Evolutionary conservation across 2,329 filamentous ascomycete genomes (phyloP), one percentile per base, ranked within the genome.

Genomic region (Sarocladium kiliense): DNA sequence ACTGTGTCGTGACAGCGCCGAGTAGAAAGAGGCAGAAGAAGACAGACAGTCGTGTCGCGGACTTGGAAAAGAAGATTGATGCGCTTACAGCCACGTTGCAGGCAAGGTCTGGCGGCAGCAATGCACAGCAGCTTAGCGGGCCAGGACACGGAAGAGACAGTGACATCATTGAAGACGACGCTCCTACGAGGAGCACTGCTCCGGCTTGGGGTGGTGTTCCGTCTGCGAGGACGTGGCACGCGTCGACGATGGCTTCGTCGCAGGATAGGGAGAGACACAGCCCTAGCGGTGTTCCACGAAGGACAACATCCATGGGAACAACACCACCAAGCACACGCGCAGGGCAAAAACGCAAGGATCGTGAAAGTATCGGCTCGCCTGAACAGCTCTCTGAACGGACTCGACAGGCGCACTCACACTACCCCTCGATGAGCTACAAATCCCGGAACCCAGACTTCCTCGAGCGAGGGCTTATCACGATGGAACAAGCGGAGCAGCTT

Each of bases 11-110:
- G 58, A 95, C 90, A 1, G 82, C 85, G 59, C 89, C 81, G 14
- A 82, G 77, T 27, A 69, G 90, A 39, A 96, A 95, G 72, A 80
- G 91, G 44, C 89, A 93, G 74, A 96, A 93, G 77, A 96, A 96
- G 77, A 91, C 89, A 54, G 92, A 96, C 68, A 93, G 85, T 61
- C 81, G 91, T 53, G 91, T 97, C 12, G 88, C 91, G 9, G 91
- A 96, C 74, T 77, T 97, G 53, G 91, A 96, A 76, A 91, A 87
- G 77, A 95, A 95, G 75, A 93, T 96, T 60, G 91, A 96, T 74
- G 89, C 88, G 9, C 69, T 96, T 66, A 96, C 89, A 7, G 89
- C 90, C 6, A 91, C 85, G 34, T 68, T 96, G 60, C 86, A 90
- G 45, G 84, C 88, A 9, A 63, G 70, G 27, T 65, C 60, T 60